Conservation (phyloP, 2,329 filamentous ascomycete genomes). For the Calonectria henricotiae region DNA sequence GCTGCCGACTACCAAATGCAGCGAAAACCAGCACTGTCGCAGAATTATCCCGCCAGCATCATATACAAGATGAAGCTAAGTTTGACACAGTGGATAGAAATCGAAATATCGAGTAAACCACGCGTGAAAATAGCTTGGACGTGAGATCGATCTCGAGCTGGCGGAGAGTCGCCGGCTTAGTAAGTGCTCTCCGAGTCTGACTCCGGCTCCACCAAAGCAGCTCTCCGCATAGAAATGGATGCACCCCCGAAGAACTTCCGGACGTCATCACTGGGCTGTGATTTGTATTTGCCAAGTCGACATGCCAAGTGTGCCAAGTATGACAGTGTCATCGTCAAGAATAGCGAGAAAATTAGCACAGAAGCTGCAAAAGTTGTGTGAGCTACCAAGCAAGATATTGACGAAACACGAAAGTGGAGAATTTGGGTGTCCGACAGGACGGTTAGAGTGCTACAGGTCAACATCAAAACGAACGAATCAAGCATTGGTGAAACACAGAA, state of each 20-base stretch:
- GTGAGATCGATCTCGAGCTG: conserved; percentile 13
- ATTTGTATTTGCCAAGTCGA: conserved; percentile 18
- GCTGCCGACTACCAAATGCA: neutral
- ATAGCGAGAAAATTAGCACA: too few relatives aligned
- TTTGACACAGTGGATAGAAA: too few relatives aligned
- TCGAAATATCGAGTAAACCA: neutral
- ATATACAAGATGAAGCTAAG: neutral
- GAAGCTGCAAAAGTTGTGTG: neutral
- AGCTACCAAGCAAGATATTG: neutral
- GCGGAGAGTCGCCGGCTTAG: conserved; percentile 31
- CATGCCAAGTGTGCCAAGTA: conserved; percentile 9
- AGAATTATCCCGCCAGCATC: neutral
- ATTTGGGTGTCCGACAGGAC: neutral
- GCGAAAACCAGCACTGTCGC: neutral
- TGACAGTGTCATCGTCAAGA: neutral
- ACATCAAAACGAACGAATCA: neutral
- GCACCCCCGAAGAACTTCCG: conserved; percentile 1
- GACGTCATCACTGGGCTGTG: conserved; percentile 2
- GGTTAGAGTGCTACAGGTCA: neutral
- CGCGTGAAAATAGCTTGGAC: neutral
- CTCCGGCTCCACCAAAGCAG: conserved; percentile 29
- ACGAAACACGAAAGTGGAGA: neutral
- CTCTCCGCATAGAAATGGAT: conserved; percentile 35
- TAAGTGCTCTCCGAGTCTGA: conserved; percentile 27
- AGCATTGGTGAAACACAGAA: neutral